Base-by-base conservation (phyloP, 768 basidiomycete species). In the Mycena alexandri region DNA sequence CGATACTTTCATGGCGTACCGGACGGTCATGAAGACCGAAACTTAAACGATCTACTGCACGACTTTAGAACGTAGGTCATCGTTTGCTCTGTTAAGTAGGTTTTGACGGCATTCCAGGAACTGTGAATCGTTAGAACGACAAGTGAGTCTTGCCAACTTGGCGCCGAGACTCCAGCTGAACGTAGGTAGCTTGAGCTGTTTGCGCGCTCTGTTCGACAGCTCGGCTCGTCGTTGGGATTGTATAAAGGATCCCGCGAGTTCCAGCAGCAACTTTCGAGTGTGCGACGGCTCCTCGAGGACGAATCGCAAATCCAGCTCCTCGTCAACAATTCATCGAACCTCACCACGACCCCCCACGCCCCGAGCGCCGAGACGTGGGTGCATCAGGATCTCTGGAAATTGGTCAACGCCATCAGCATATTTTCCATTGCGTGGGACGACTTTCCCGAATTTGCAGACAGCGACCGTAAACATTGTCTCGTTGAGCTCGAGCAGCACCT, bases 211-310 rank as follows among this genome's bases (percentile, higher is more conserved):
- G 66, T 67, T 46, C 53, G 66, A 21, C 60, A 67, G n/a, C 61
- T 67, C 10, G 60, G 60, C 54, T 67, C 66, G 47, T 67, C 66
- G n/a, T 62, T 67, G 36, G 66, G 66, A 12, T 47, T 67, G 43
- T 67, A 67, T 38, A 67, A 61, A 38, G 60, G 66, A n/a, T 55
- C 54, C 14, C 66, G 60, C n/a, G 60, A 56, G 34, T 48, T 67
- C 17, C 66, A 67, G 6, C 59, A 43, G 19, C 60, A 67, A 41
- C 54, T 67, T 14, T 51, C 54, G 19, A 56, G 33, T 52, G 33
- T 67, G 5, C 60, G 66, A 6, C 60, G 29, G 19, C 66, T 67
- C 16, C 54, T 67, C 1, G 60, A 67, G 16, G 60, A 62, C 34
- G 66, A 67, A 14, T 50, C 66, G 8, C 60, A 67, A 29, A 57